Base-by-base conservation (phyloP, 1,284 basidiomycete species). In the Amanita bisporigera region DNA sequence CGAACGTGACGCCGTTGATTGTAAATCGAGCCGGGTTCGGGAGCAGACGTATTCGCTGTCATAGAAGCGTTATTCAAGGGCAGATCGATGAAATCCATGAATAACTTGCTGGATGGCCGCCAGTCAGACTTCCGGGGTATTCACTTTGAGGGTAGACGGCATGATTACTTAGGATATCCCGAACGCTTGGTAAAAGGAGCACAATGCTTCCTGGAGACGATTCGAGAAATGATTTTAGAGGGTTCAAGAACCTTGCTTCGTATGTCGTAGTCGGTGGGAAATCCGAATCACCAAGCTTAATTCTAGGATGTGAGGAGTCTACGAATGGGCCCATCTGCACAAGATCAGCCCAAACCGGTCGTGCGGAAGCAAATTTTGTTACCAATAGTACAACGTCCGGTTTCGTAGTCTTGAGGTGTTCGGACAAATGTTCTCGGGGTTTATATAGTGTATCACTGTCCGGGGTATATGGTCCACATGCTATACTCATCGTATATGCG, bases 1-100 rank as follows among this genome's bases (percentile, higher is more conserved):
- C 93, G 71, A 99, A 92, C 1, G 88, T 84, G 36, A 98, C 80
- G 62, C 91, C 94, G 77, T 98, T 97, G 70, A 99, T 82, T 33
- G 88, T 87, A 79, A 99, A 96, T 5, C 87, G 85, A 26, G 89
- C 87, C 0, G 98, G 98, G 74, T 99, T 99, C 2, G 97, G 94
- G 12, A 99, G 83, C 29, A 93, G 80, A 65, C 86, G 88, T 58
- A 97, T 88, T 68, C 90, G 86, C 92, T 96, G 71, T 26, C 45
- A 40, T 55, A 68, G 21, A 63, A 57, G 73, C 68, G 24, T 52
- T 15, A 60, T 61, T 41, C 45, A 29, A 29, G 36, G 64, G 17
- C 15, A 40, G 60, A 45, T 17, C 33, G 61, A 63, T 21, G 38
- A 61, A 57, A 43, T 17, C 29, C 36, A 54, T 29, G n/a, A n/a